phyloP scores from a whole-genome alignment of 2,329 filamentous ascomycete species.

The Phialophora chinensis region DNA sequence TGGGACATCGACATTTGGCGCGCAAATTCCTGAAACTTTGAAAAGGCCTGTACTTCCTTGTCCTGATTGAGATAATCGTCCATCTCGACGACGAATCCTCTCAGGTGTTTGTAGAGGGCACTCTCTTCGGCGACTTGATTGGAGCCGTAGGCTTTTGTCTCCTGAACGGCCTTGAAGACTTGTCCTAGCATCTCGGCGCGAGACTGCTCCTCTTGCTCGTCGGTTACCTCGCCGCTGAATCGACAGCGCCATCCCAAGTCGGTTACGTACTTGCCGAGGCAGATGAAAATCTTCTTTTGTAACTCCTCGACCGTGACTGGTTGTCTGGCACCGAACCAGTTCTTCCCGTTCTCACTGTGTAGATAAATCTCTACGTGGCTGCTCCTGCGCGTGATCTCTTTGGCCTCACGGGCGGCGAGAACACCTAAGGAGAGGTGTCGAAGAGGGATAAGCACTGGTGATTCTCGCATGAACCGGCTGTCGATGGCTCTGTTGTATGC shows the following conservation, averaged over 20 bases:
- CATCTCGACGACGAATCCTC: conserved; percentile 1
- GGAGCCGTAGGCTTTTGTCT: not conserved
- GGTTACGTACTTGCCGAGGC: not conserved
- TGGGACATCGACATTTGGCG: not conserved
- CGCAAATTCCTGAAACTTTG: not conserved
- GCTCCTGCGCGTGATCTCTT: not conserved
- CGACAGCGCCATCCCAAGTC: not conserved
- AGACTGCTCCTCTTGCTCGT: not conserved
- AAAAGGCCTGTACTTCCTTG: not conserved
- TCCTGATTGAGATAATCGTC: not conserved
- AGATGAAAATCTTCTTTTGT: not conserved
- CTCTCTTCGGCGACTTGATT: not conserved
- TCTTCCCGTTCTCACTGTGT: not conserved
- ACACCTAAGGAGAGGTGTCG: not conserved
- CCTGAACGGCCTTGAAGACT: not conserved
- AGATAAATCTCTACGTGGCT: not conserved
- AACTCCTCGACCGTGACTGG: not conserved
- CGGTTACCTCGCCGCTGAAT: not conserved
- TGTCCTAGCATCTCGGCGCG: not conserved
- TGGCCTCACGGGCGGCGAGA: not conserved
- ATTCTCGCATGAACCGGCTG: not conserved
- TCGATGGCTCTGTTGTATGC: not conserved
- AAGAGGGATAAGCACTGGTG: not conserved
- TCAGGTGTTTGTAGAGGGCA: not conserved
- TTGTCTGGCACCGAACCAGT: not conserved